These are phyloP conservation scores for Ganoderma multipileum DNA, from an alignment of 1,284 basidiomycete genomes.

Conservation along the genomic window DNA sequence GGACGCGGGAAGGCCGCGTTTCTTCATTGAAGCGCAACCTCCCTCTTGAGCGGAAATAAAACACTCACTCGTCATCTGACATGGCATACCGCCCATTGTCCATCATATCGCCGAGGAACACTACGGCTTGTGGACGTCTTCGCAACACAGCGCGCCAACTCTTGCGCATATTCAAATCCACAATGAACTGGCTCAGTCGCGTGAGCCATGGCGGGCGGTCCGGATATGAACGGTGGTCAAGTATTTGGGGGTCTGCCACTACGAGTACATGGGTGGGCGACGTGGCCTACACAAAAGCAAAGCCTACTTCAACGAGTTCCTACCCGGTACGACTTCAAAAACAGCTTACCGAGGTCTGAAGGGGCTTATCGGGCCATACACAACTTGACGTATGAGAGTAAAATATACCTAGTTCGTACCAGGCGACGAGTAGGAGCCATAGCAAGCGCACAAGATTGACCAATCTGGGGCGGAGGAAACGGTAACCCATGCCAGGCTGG, in stretches of 20 bases:
- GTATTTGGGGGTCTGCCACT: slow-evolving; percentile 84
- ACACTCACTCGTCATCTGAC: slow-evolving; percentile 69
- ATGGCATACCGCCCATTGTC: slow-evolving; percentile 77
- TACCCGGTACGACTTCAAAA: slow-evolving; percentile 1
- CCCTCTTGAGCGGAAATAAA: neutral
- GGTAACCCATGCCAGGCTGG: neutral
- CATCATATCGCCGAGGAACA: slow-evolving; percentile 92
- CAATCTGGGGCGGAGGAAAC: slow-evolving; percentile 18
- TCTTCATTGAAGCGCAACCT: neutral
- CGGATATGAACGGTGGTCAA: slow-evolving; percentile 70
- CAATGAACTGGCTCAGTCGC: slow-evolving; percentile 61
- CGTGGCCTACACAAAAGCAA: slow-evolving; percentile 14
- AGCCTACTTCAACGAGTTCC: slow-evolving; percentile 17
- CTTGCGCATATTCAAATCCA: slow-evolving; percentile 82
- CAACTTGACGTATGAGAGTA: slow-evolving; percentile 56
- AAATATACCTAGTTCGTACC: slow-evolving; percentile 78
- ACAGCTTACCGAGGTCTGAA: slow-evolving; percentile 35
- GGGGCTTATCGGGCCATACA: slow-evolving; percentile 61
- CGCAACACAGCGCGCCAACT: slow-evolving; percentile 76
- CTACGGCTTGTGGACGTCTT: slow-evolving; percentile 71
- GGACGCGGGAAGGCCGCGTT: neutral
- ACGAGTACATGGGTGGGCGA: slow-evolving; percentile 73
- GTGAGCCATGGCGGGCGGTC: slow-evolving; percentile 54
- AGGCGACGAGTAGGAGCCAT: slow-evolving; percentile 65
- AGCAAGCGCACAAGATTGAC: slow-evolving; percentile 49